Evolutionary conservation across 495 filamentous ascomycete species (phyloP).

Genomic region (Xylaria longipes): DNA sequence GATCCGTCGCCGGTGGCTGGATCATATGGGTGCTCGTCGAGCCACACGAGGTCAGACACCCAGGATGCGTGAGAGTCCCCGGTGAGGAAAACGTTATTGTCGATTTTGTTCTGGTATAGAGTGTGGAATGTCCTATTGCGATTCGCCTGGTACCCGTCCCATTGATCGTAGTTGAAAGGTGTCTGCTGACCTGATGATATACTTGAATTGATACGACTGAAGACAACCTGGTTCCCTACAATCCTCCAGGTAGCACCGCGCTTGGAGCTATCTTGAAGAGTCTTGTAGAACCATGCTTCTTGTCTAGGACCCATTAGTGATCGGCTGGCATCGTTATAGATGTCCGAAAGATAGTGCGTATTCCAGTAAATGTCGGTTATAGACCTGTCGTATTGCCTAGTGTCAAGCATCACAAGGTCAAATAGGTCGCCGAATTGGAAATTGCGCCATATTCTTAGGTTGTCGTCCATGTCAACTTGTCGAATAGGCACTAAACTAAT

Average conservation of each 20-base stretch:
- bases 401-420: conserved; percentile 71
- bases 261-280: conserved; percentile 56
- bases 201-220: conserved; percentile 62
- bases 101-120: conserved; percentile 63
- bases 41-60: conserved; percentile 67
- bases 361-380: conserved; percentile 59
- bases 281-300: conserved; percentile 69
- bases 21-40: conserved; percentile 61
- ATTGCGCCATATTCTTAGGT: conserved; percentile 68
- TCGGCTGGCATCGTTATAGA: conserved; percentile 64
- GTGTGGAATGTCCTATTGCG: conserved; percentile 65
- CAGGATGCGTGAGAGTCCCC: conserved; percentile 67
- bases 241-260: conserved; percentile 66
- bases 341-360: conserved; percentile 59
- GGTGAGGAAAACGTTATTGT: conserved; percentile 66
- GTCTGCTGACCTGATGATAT: conserved; percentile 50
- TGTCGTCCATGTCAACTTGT: conserved; percentile 70
- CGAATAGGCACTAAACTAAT: conserved; percentile 44
- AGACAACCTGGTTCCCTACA: conserved; percentile 68
- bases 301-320: conserved; percentile 67
- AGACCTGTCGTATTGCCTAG: conserved; percentile 66
- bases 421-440: conserved; percentile 67
- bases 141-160: conserved; percentile 68
- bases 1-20: conserved; percentile 57
- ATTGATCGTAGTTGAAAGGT: conserved; percentile 65